These are phyloP conservation scores for Entomophthora muscae DNA, from an alignment of 371 early-diverging fungal species.

Conservation along the genomic window DNA sequence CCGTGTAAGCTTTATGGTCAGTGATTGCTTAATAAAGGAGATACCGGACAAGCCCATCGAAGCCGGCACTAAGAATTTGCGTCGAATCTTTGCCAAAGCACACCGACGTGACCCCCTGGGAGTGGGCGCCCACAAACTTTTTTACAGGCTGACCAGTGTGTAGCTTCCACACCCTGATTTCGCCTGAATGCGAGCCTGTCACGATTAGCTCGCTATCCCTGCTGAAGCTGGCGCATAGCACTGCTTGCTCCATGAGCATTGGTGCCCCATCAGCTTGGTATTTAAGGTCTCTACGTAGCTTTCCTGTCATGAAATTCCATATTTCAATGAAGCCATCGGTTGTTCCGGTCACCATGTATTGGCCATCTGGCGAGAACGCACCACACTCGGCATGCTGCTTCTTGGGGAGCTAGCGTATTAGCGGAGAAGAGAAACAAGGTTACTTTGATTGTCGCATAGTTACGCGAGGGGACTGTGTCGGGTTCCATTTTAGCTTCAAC, in stretches of 20 bases:
- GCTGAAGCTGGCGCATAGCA: slow-evolving; percentile 56
- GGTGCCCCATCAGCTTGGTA: slow-evolving; percentile 79
- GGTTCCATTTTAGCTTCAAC: slow-evolving; percentile 37
- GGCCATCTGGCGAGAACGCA: slow-evolving; percentile 65
- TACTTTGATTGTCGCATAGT: slow-evolving; percentile 60
- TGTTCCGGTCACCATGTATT: slow-evolving; percentile 70
- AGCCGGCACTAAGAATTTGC: slow-evolving; percentile 58
- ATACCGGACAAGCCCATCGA: slow-evolving; percentile 54
- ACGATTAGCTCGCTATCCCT: slow-evolving; percentile 60
- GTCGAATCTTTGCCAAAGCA: slow-evolving; percentile 51
- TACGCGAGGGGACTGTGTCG: slow-evolving; percentile 44
- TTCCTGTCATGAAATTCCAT: slow-evolving; percentile 81
- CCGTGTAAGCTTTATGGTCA: slow-evolving; percentile 45
- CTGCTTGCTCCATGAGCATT: slow-evolving; percentile 81
- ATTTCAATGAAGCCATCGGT: slow-evolving; percentile 87
- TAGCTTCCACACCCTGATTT: slow-evolving; percentile 71
- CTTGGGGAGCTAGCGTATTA: slow-evolving; percentile 50
- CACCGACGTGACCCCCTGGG: slow-evolving; percentile 62
- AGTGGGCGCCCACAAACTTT: slow-evolving; percentile 62
- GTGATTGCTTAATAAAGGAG: slow-evolving; percentile 3
- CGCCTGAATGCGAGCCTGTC: slow-evolving; percentile 71
- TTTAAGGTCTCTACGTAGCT: slow-evolving; percentile 63
- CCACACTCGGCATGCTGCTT: slow-evolving; percentile 61
- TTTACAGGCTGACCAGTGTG: slow-evolving; percentile 53
- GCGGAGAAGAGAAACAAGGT: not conserved